phyloP scores from a whole-genome alignment of 805 yeast species.

The Sungouiella thailandica region DNA sequence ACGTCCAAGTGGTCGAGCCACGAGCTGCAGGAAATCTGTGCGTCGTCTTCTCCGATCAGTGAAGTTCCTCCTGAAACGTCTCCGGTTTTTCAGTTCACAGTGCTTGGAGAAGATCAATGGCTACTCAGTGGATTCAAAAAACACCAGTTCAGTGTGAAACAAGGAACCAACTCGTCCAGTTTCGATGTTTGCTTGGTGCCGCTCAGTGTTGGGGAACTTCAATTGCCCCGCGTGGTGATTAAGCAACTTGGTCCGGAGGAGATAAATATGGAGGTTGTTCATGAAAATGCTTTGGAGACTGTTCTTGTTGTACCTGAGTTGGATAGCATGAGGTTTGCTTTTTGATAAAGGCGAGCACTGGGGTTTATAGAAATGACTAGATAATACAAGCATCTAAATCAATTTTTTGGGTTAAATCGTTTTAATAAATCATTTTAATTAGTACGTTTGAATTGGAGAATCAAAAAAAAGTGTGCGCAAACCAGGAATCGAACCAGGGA shows the following conservation, averaged over 20 bases:
- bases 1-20: constrained; percentile 37
- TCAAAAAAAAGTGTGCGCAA: constrained; percentile 7
- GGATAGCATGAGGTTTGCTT: constrained; percentile 56
- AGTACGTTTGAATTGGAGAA: too few species aligned
- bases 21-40: constrained; percentile 3
- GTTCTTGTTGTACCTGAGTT: constrained; percentile 67
- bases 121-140: constrained; percentile 66
- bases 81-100: constrained; percentile 39
- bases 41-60: constrained; percentile 10
- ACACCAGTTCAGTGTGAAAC: constrained; percentile 42
- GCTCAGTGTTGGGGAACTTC: constrained; percentile 65
- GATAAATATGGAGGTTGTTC: constrained; percentile 52
- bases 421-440: too few species aligned
- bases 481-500: constrained; percentile 18
- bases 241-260: constrained; percentile 24
- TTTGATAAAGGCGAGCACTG: too few species aligned
- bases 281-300: constrained; percentile 63
- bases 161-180: constrained; percentile 8
- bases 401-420: too few species aligned
- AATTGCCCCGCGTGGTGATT: constrained; percentile 56
- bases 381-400: too few species aligned
- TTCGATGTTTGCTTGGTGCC: constrained; percentile 59
- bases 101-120: constrained; percentile 69
- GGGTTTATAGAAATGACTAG: too few species aligned
- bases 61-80: not conserved